phyloP scores from a whole-genome alignment of 2,329 filamentous ascomycete genomes.

The Aureobasidium lini region DNA sequence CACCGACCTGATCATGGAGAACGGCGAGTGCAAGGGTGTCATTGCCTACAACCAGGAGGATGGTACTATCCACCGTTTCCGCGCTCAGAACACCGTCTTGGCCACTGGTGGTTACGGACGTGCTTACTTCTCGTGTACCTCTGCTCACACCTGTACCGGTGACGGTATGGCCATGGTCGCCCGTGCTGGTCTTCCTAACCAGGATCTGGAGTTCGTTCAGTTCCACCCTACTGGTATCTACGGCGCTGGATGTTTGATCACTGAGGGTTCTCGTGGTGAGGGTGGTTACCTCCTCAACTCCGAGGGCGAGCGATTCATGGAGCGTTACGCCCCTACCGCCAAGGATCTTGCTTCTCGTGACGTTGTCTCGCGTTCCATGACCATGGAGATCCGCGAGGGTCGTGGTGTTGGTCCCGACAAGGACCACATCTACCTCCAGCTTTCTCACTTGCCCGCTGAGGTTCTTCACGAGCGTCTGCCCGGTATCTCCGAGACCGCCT shows the following conservation, averaged over 20 bases:
- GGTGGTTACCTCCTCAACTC: slow-evolving; percentile 96
- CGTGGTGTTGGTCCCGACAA: slow-evolving; percentile 95
- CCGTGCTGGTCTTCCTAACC: slow-evolving; percentile 93
- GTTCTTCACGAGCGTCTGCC: slow-evolving; percentile 92
- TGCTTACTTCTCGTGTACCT: slow-evolving; percentile 97
- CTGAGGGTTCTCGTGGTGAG: slow-evolving; percentile 94
- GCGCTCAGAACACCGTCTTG: slow-evolving; percentile 91
- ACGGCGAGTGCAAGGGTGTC: slow-evolving; percentile 70
- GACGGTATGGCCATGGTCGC: slow-evolving; percentile 99
- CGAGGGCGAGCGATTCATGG: slow-evolving; percentile 98
- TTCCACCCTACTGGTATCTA: slow-evolving; percentile 99
- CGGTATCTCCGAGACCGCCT: slow-evolving; percentile 96
- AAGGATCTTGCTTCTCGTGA: slow-evolving; percentile 97
- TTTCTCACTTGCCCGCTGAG: slow-evolving; percentile 88
- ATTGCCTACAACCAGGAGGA: slow-evolving; percentile 98
- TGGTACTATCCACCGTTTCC: slow-evolving; percentile 93
- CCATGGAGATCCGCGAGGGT: slow-evolving; percentile 93
- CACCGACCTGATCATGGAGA: slow-evolving; percentile 93
- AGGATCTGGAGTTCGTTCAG: slow-evolving; percentile 99
- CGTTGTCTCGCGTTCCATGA: slow-evolving; percentile 96
- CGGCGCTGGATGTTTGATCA: slow-evolving; percentile 94
- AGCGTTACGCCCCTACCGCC: slow-evolving; percentile 92
- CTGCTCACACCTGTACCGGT: slow-evolving; percentile 96
- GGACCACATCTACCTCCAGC: slow-evolving; percentile 97
- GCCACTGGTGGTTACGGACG: slow-evolving; percentile 97